Evolutionary conservation across 2,329 filamentous ascomycete species (phyloP), one percentile per base, ranked within the genome.

Genomic region (Hypocrella siamensis): DNA sequence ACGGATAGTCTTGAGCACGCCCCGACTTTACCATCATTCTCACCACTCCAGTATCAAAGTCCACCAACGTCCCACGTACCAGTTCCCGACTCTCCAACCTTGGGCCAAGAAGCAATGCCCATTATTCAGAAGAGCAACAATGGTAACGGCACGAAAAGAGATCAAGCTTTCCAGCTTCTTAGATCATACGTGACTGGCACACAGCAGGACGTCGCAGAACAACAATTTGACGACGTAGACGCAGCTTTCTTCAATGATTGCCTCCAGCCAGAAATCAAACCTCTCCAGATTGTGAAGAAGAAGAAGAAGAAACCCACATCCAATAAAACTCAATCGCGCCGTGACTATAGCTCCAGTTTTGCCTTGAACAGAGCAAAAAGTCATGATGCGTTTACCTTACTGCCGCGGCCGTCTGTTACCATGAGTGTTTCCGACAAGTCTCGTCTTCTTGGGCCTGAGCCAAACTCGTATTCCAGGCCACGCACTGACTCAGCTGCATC

Each of bases 321-420:
- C n/a, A n/a, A n/a, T n/a, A 19, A 19, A 12, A n/a, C 9, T 10
- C 15, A 14, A 17, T 18, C 14, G 31, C 17, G 3, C 21, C 27
- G 17, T n/a, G 27, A 15, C 10, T 34, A 40, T 29, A 25, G 28
- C 25, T 46, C 41, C 35, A 46, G 37, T 32, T 43, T 46, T 25
- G 31, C 36, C 17, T 31, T 46, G 9, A 39, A 46, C 38, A 38
- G 35, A 26, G 31, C 37, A n/a, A 41, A 40, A 15, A 38, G 34
- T 17, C 35, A 40, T 19, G 39, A 40, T 17, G 38, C 41, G 8
- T 39, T 39, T 17, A 47, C 45, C 2, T 32, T 47, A 4, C 37
- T 46, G 6, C 42, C 45, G 12, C 33, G 33, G 16, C 16, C 40
- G n/a, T n/a, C n/a, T n/a, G n/a, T n/a, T n/a, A n/a, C n/a, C n/a